phyloP scores from a whole-genome alignment of 192 early-diverging fungal genomes.

The Radiomyces spectabilis region DNA sequence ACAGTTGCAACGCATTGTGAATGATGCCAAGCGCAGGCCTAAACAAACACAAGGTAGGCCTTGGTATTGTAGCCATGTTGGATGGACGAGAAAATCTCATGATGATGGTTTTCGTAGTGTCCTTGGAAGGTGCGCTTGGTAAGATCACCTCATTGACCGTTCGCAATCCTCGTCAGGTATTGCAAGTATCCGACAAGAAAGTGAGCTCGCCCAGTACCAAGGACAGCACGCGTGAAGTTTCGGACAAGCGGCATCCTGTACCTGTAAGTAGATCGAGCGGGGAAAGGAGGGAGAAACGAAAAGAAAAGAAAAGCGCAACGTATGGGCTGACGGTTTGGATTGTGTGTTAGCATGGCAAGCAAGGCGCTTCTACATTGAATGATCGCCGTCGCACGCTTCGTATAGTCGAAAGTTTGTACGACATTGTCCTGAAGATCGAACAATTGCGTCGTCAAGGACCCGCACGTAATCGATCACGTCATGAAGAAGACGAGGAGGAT shows the following conservation, averaged over 20 bases:
- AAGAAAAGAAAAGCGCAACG: no score
- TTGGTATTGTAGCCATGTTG: not conserved
- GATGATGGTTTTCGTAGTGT: conserved; percentile 43
- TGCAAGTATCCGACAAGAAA: conserved; percentile 53
- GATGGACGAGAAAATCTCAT: not conserved
- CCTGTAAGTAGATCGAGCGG: no score
- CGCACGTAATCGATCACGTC: conserved; percentile 34
- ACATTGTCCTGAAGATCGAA: conserved; percentile 73
- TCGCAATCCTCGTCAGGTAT: conserved; percentile 80
- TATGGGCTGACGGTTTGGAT: no score
- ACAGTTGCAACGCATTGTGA: conserved; percentile 95
- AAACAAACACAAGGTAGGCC: conserved; percentile 72
- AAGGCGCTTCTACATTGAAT: conserved; percentile 1
- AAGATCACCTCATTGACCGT: conserved; percentile 88
- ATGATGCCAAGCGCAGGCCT: conserved; percentile 80
- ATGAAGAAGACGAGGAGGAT: conserved; percentile 42
- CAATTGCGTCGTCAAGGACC: conserved; percentile 69
- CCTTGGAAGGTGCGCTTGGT: conserved; percentile 91
- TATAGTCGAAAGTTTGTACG: conserved; percentile 76
- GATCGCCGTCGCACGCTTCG: conserved; percentile 49
- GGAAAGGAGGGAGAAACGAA: no score
- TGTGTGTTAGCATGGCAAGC: not conserved
- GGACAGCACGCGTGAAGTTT: no score
- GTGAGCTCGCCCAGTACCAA: no score
- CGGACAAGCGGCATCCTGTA: no score